phyloP scores from a whole-genome alignment of 306 rosid species.

The Luffa acutangula region DNA sequence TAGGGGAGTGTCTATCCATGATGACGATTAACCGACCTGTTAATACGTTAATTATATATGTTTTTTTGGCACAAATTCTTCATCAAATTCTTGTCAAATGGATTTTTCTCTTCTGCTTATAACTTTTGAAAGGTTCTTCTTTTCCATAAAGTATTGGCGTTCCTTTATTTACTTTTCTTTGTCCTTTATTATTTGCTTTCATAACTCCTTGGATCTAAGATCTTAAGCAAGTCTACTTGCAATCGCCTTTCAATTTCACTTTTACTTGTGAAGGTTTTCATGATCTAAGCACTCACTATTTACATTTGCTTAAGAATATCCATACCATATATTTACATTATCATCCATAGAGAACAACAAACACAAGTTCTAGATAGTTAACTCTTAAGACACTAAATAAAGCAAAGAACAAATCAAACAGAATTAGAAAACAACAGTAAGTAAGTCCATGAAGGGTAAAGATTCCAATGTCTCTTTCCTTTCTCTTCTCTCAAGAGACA shows the following conservation, averaged over 20 bases:
- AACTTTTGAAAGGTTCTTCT: background rate
- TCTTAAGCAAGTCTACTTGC: background rate
- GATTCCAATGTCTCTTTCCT: background rate
- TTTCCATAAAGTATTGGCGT: background rate
- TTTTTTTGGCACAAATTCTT: background rate
- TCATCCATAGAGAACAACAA: background rate
- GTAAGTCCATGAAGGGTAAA: background rate
- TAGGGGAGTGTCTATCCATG: background rate
- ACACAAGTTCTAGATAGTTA: background rate
- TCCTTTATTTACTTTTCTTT: background rate
- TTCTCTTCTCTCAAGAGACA: background rate
- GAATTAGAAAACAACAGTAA: background rate
- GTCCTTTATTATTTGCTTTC: background rate
- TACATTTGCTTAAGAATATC: background rate
- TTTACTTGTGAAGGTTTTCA: background rate
- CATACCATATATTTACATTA: background rate
- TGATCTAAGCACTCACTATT: background rate
- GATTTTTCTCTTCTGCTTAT: background rate
- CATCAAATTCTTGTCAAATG: background rate
- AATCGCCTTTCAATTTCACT: background rate
- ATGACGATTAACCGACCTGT: background rate
- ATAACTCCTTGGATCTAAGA: background rate
- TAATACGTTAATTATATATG: too few relatives aligned
- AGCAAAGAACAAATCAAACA: background rate
- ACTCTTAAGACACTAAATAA: background rate